Evolutionary conservation across 2,329 filamentous ascomycete species (phyloP).

Genomic region (Exophiala aquamarina): DNA sequence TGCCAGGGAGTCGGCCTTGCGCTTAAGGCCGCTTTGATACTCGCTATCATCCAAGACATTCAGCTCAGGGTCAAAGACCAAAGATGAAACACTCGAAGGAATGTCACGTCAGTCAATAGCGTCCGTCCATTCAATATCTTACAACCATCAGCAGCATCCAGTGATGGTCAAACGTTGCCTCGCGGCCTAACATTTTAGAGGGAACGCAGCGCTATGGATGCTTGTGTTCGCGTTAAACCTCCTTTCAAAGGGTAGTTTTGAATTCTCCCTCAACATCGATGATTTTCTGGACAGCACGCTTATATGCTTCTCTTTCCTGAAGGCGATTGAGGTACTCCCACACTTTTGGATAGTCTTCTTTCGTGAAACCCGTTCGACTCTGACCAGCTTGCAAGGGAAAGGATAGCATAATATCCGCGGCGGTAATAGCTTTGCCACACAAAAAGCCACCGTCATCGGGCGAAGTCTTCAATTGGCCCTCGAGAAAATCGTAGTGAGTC

Average conservation of each 20-base stretch:
- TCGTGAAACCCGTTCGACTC: constrained; percentile 33
- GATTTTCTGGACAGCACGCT: constrained; percentile 42
- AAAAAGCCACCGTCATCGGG: constrained; percentile 40
- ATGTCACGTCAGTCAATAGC: too few relatives aligned
- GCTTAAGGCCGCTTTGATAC: too few relatives aligned
- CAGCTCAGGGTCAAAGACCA: too few relatives aligned
- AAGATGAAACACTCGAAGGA: too few relatives aligned
- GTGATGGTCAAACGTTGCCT: too few relatives aligned
- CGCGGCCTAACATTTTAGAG: too few relatives aligned
- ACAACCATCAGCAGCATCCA: too few relatives aligned
- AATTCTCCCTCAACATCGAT: constrained; percentile 40
- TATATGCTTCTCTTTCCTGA: constrained; percentile 39
- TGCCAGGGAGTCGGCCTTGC: too few relatives aligned
- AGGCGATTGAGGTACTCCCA: constrained; percentile 37
- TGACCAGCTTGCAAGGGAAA: constrained; percentile 44
- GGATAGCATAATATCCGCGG: constrained; percentile 49
- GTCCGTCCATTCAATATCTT: too few relatives aligned
- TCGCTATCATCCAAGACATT: too few relatives aligned
- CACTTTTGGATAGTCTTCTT: constrained; percentile 40
- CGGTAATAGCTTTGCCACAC: constrained; percentile 44
- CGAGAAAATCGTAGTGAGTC: constrained; percentile 45
- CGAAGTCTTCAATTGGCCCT: constrained; percentile 44
- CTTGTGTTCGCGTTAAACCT: background rate
- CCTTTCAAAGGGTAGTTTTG: constrained; percentile 22
- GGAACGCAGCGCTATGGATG: background rate